A percentile compares a stretch with the other conserved stretches of the same genome.
Conservation (phyloP, 495 filamentous ascomycete genomes). For the Evernia prunastri region DNA sequence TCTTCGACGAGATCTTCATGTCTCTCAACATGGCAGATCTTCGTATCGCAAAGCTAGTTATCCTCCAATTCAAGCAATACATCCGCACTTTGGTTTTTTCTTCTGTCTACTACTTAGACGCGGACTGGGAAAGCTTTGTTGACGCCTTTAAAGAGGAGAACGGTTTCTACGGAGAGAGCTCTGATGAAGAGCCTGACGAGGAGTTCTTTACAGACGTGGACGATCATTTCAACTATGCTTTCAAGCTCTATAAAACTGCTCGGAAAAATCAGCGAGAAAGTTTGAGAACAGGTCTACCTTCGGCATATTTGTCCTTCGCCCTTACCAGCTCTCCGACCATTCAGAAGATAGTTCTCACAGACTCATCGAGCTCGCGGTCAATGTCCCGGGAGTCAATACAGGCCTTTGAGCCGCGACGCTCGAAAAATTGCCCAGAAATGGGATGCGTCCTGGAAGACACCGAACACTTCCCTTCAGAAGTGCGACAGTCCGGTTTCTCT, state of each 20-base stretch:
- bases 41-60: background rate
- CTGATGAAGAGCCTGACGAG: background rate
- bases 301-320: background rate
- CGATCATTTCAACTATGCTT: background rate
- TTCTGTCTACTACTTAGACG: background rate
- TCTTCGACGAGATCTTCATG: background rate
- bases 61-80: background rate
- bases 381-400: background rate
- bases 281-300: background rate
- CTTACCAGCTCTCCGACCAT: background rate
- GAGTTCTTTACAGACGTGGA: background rate
- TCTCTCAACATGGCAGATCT: background rate
- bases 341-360: background rate
- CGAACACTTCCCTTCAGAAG: background rate
- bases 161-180: background rate
- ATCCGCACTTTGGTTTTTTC: background rate
- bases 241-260: background rate
- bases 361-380: background rate
- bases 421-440: background rate
- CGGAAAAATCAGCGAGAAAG: background rate
- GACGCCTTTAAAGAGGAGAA: too few relatives aligned
- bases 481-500: background rate
- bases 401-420: background rate
- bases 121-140: background rate
- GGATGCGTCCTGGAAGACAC: background rate